Conservation (phyloP, 2,329 filamentous ascomycete genomes). For the Fusarium odoratissimum region DNA sequence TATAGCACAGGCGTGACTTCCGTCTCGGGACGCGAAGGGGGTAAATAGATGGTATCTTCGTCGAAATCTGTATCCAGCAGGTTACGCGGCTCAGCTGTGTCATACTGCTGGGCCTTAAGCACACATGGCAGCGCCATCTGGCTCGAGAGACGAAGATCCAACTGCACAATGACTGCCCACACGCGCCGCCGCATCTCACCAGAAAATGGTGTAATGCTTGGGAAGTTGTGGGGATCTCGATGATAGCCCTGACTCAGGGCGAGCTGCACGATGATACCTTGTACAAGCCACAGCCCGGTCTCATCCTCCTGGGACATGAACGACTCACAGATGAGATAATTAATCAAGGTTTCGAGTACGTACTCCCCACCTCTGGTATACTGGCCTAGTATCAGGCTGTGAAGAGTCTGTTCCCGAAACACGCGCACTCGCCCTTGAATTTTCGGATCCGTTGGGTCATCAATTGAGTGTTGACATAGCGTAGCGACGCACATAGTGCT, state of each 20-base stretch:
- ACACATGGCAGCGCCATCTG: conserved; percentile 65
- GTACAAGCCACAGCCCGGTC: conserved; percentile 18
- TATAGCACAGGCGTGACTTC: conserved; percentile 23
- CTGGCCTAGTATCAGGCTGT: conserved; percentile 11
- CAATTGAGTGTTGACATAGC: not conserved
- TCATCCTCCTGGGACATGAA: conserved; percentile 16
- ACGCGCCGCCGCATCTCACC: conserved; percentile 62
- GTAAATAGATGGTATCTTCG: conserved; percentile 7
- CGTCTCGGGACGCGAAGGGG: conserved; percentile 20
- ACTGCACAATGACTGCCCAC: conserved; percentile 63
- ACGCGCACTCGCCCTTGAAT: not conserved
- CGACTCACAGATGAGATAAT: conserved; percentile 21
- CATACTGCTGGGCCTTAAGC: conserved; percentile 8
- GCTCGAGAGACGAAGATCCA: conserved; percentile 71
- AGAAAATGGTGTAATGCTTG: conserved; percentile 51
- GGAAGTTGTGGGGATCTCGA: conserved; percentile 28
- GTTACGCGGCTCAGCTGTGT: conserved; percentile 19
- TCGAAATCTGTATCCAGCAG: conserved; percentile 27
- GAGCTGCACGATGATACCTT: conserved; percentile 25
- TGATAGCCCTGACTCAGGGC: conserved; percentile 34
- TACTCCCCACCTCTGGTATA: conserved; percentile 25
- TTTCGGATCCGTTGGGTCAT: not conserved
- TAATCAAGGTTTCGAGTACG: conserved; percentile 27
- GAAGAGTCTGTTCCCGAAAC: not conserved
- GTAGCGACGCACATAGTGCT: not conserved